These are phyloP conservation scores for Boletellus emodensis DNA, from an alignment of 768 basidiomycete genomes.

Conservation along the genomic window DNA sequence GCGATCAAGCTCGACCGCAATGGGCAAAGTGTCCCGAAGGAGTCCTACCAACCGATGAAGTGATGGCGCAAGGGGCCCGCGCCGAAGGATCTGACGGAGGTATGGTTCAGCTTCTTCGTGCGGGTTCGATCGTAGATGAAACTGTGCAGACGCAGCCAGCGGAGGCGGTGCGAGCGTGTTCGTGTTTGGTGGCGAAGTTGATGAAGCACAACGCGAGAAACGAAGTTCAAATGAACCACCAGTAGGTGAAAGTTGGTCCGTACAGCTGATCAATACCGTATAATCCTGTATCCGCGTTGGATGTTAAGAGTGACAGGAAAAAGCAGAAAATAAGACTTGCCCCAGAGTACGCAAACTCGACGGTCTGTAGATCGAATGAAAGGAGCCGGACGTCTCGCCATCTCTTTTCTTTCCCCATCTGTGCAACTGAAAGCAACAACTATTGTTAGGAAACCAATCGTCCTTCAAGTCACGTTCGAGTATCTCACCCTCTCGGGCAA, in stretches of 20 bases:
- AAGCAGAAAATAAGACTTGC: slow-evolving; percentile 32
- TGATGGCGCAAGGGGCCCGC: slow-evolving; percentile 61
- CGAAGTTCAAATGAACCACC: slow-evolving; percentile 72
- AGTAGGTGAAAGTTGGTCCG: slow-evolving; percentile 64
- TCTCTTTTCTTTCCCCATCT: slow-evolving; percentile 68
- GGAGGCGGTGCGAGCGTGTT: slow-evolving; percentile 24
- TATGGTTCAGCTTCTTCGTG: slow-evolving; percentile 78
- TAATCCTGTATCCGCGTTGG: slow-evolving; percentile 48
- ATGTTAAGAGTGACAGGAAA: not conserved
- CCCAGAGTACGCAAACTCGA: slow-evolving; percentile 79
- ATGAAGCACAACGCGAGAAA: slow-evolving; percentile 50
- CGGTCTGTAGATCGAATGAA: slow-evolving; percentile 88
- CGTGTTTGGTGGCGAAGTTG: slow-evolving; percentile 5
- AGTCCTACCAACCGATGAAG: slow-evolving; percentile 64
- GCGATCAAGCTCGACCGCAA: slow-evolving; percentile 65
- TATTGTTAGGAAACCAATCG: not conserved
- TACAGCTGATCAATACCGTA: slow-evolving; percentile 73
- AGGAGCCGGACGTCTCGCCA: slow-evolving; percentile 79
- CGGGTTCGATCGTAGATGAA: slow-evolving; percentile 47
- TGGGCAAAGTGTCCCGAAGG: slow-evolving; percentile 72
- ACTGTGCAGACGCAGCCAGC: slow-evolving; percentile 31
- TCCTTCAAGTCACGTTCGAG: not conserved
- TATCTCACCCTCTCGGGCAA: slow-evolving; percentile 78
- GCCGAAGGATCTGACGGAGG: slow-evolving; percentile 66
- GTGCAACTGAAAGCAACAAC: slow-evolving; percentile 52